phyloP scores from a whole-genome alignment of 208 protist genomes.

The Leishmania amazonensis region DNA sequence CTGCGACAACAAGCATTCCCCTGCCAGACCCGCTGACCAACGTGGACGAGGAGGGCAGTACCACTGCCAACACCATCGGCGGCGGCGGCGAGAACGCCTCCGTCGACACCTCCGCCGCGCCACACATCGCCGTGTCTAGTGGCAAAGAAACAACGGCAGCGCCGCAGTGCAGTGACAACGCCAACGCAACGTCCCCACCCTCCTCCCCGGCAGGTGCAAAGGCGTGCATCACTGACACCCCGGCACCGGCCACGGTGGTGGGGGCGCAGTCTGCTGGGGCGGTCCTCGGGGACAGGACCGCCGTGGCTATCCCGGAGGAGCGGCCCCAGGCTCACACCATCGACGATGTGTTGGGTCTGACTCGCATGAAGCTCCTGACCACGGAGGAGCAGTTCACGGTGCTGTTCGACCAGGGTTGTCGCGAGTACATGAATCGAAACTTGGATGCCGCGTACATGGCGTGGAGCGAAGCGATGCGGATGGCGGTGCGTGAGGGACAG shows the following conservation, averaged over 20 bases:
- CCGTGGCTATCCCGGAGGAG: background rate
- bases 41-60: background rate
- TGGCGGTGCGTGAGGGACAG: constrained; percentile 82
- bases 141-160: background rate
- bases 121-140: background rate
- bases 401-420: constrained; percentile 87
- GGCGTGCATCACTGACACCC: background rate
- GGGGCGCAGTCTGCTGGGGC: background rate
- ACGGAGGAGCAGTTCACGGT: constrained; percentile 71
- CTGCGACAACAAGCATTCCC: background rate
- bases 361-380: constrained; percentile 32
- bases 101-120: background rate
- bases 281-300: background rate
- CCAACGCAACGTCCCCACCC: background rate
- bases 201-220: background rate
- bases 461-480: constrained; percentile 88
- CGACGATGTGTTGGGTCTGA: constrained; percentile 30
- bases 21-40: background rate
- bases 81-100: background rate
- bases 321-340: constrained; percentile 23
- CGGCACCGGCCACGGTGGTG: background rate
- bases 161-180: background rate
- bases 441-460: constrained; percentile 88
- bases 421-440: constrained; percentile 68
- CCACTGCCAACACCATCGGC: background rate